A percentile compares a stretch with the other conserved stretches of the same genome.
These are phyloP conservation scores for Acanthamoeba healyi DNA, from an alignment of 208 protist genomes.

Conservation along the genomic window DNA sequence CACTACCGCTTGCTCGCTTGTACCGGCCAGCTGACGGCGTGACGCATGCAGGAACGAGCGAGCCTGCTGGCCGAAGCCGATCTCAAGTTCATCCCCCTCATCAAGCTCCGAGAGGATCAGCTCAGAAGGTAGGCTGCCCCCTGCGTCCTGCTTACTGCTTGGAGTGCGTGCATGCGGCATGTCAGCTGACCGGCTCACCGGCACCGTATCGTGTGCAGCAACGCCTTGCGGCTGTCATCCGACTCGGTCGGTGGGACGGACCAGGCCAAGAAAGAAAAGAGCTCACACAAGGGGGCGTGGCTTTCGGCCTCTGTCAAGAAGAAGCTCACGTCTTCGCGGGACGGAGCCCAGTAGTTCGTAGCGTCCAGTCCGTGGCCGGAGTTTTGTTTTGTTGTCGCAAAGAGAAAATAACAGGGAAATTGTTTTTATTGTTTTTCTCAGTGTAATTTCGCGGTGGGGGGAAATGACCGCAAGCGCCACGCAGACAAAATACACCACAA, in stretches of 20 bases:
- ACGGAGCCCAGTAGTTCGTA: too few species aligned
- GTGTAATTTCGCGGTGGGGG: too few species aligned
- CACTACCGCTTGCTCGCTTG: too few species aligned
- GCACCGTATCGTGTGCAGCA: too few species aligned
- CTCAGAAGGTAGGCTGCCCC: not conserved
- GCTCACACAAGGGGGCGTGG: not conserved
- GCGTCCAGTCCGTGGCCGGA: too few species aligned
- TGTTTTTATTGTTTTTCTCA: too few species aligned
- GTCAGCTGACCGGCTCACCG: too few species aligned
- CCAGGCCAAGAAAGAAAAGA: not conserved
- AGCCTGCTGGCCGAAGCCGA: not conserved
- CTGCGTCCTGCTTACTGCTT: not conserved
- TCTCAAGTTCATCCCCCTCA: conserved; percentile 20
- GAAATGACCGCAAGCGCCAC: too few species aligned
- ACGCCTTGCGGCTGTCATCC: not conserved
- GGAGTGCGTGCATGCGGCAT: not conserved
- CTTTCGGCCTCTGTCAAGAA: not conserved
- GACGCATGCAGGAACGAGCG: not conserved
- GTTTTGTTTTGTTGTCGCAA: too few species aligned
- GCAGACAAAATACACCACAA: too few species aligned
- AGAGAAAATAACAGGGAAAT: too few species aligned
- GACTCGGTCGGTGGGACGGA: not conserved
- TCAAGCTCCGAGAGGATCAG: conserved; percentile 9
- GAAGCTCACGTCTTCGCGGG: too few species aligned
- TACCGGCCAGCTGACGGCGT: not conserved